Evolutionary conservation across 306 rosid species (phyloP).

Genomic region (Ochetophila trinervis): DNA sequence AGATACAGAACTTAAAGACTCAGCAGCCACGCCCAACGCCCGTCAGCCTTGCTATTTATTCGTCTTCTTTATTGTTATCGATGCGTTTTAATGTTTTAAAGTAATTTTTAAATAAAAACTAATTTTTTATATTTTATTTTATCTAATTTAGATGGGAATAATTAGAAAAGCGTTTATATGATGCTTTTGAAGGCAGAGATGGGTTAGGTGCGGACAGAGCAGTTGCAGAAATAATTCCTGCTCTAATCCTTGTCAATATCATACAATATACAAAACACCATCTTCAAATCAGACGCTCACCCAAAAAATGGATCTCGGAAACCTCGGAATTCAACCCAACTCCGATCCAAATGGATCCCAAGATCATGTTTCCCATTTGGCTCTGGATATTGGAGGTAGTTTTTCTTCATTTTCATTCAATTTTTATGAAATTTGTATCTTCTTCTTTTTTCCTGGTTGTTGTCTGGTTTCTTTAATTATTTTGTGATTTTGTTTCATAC

Average conservation of each 20-base stretch:
- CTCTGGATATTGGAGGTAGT: conserved; percentile 78
- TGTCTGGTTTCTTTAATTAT: no score
- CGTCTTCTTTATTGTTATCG: background rate
- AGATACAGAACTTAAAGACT: background rate
- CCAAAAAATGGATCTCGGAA: conserved; percentile 45
- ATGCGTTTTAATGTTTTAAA: background rate
- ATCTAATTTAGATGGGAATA: background rate
- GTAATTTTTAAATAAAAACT: no score
- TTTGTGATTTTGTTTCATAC: no score
- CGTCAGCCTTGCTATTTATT: background rate
- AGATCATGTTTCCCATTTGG: conserved; percentile 49
- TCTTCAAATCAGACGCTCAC: background rate
- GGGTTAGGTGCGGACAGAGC: conserved; percentile 12
- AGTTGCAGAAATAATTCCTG: background rate
- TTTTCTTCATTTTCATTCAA: background rate
- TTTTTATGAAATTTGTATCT: background rate
- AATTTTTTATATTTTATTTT: background rate
- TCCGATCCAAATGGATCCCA: conserved; percentile 24
- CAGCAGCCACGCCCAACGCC: background rate
- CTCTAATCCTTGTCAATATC: background rate
- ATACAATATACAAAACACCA: background rate
- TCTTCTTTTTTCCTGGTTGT: background rate
- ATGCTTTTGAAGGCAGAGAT: conserved; percentile 1
- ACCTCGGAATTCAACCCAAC: conserved; percentile 20
- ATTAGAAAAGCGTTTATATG: background rate